Evolutionary conservation across 2,329 filamentous ascomycete genomes (phyloP).

Genomic region (Acrocalymma vagum): DNA sequence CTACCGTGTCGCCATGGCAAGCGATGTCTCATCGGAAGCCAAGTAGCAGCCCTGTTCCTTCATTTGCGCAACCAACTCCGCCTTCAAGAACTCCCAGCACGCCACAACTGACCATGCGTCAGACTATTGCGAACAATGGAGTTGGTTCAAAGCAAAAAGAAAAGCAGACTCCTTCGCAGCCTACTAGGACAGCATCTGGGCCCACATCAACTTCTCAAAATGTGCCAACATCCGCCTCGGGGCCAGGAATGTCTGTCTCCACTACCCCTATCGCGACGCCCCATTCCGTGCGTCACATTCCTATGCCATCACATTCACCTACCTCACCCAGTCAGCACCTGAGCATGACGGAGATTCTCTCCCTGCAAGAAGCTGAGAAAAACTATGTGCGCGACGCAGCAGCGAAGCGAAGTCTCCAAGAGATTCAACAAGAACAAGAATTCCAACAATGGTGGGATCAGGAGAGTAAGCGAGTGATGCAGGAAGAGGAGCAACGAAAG

Average conservation of each 20-base stretch:
- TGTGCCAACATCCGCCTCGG: constrained; percentile 26
- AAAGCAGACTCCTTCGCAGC: constrained; percentile 22
- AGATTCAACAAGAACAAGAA: constrained; percentile 96
- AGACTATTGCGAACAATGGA: constrained; percentile 58
- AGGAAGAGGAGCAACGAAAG: constrained; percentile 60
- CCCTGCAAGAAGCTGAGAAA: constrained; percentile 85
- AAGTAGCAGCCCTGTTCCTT: constrained; percentile 24
- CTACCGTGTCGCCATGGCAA: constrained; percentile 45
- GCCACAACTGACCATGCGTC: constrained; percentile 67
- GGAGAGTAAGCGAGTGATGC: constrained; percentile 76
- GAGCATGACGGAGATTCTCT: constrained; percentile 87
- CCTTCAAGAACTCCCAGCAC: constrained; percentile 40
- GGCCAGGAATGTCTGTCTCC: constrained; percentile 45
- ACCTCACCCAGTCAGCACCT: constrained; percentile 72
- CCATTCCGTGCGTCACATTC: constrained; percentile 58
- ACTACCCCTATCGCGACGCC: constrained; percentile 45
- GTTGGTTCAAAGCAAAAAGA: constrained; percentile 39
- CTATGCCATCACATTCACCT: constrained; percentile 66
- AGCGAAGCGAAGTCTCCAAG: constrained; percentile 87
- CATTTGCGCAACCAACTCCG: constrained; percentile 4
- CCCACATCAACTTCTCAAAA: constrained; percentile 34
- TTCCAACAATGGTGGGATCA: constrained; percentile 98
- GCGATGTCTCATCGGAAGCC: constrained; percentile 41
- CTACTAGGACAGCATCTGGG: constrained; percentile 15
- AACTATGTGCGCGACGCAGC: constrained; percentile 82